Evolutionary conservation across 2,329 filamentous ascomycete genomes (phyloP).

Genomic region (Aphanoascus verrucosus): DNA sequence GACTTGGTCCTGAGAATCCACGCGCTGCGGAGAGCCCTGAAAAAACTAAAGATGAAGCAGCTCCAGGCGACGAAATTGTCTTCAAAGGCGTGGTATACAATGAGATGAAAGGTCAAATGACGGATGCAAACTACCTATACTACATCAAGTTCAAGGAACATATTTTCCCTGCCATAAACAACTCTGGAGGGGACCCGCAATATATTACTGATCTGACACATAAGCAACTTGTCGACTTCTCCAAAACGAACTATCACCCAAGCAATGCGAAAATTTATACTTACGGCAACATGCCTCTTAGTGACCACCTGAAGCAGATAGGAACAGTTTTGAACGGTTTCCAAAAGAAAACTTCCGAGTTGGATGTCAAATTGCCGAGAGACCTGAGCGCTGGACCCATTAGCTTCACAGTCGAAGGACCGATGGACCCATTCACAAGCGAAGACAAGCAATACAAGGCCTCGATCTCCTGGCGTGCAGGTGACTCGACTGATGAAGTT

Average conservation of each 20-base stretch:
- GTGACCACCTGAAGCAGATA: slow-evolving; percentile 68
- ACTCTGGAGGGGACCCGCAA: slow-evolving; percentile 90
- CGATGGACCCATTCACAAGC: slow-evolving; percentile 75
- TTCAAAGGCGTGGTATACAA: slow-evolving; percentile 99
- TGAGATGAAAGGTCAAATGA: slow-evolving; percentile 99
- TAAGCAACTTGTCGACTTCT: slow-evolving; percentile 76
- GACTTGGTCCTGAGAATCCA: slow-evolving; percentile 84
- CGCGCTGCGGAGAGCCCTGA: slow-evolving; percentile 43
- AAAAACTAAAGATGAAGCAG: slow-evolving; percentile 24
- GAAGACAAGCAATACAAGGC: slow-evolving; percentile 85
- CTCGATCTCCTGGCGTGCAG: slow-evolving; percentile 84
- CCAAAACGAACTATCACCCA: slow-evolving; percentile 88
- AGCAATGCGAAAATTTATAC: slow-evolving; percentile 95
- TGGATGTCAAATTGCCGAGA: slow-evolving; percentile 65
- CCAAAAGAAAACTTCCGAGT: slow-evolving; percentile 56
- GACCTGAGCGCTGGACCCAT: slow-evolving; percentile 56
- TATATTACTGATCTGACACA: slow-evolving; percentile 95
- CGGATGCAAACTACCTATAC: slow-evolving; percentile 89
- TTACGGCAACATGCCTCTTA: slow-evolving; percentile 83
- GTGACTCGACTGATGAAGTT: slow-evolving; percentile 67
- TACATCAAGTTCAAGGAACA: slow-evolving; percentile 93
- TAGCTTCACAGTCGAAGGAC: slow-evolving; percentile 63
- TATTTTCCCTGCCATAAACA: slow-evolving; percentile 87
- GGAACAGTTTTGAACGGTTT: slow-evolving; percentile 65
- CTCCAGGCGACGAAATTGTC: slow-evolving; percentile 41